These are phyloP conservation scores for Thielaviopsis ethacetica DNA, from an alignment of 2,329 filamentous ascomycete genomes.

Conservation along the genomic window DNA sequence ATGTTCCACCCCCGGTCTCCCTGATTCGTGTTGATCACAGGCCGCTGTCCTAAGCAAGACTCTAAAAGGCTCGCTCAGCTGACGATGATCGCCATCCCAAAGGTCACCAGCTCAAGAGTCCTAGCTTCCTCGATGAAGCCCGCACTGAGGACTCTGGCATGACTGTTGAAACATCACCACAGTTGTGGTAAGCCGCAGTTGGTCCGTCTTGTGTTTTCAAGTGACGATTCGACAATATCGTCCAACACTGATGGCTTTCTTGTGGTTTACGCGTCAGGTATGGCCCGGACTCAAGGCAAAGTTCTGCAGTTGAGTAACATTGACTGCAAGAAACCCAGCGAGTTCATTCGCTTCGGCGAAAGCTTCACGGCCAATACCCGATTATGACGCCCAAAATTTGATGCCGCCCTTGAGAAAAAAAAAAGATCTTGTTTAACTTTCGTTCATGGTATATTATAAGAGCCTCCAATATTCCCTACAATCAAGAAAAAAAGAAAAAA, in stretches of 20 bases:
- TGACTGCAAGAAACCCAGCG: neutral
- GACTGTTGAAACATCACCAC: neutral
- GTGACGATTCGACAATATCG: neutral
- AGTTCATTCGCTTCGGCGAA: neutral
- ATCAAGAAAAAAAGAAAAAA: neutral
- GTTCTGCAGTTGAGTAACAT: neutral
- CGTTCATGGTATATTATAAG: no score
- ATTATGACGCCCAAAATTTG: neutral
- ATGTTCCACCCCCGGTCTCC: neutral
- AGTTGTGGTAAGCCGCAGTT: neutral
- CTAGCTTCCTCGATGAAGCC: neutral
- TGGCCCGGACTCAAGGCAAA: neutral
- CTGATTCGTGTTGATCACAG: neutral
- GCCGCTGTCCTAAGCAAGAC: neutral
- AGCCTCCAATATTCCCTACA: no score
- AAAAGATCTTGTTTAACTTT: no score
- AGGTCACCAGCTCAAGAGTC: constrained; percentile 7
- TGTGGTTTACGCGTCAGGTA: neutral
- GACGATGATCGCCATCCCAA: constrained; percentile 7
- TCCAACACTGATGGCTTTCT: neutral
- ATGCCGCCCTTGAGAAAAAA: neutral
- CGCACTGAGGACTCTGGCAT: neutral
- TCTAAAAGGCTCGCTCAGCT: constrained; percentile 1
- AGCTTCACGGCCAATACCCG: neutral
- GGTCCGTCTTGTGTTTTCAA: neutral